Base-by-base conservation (phyloP, 129 eudicot species). In the Flaveria trinervia region DNA sequence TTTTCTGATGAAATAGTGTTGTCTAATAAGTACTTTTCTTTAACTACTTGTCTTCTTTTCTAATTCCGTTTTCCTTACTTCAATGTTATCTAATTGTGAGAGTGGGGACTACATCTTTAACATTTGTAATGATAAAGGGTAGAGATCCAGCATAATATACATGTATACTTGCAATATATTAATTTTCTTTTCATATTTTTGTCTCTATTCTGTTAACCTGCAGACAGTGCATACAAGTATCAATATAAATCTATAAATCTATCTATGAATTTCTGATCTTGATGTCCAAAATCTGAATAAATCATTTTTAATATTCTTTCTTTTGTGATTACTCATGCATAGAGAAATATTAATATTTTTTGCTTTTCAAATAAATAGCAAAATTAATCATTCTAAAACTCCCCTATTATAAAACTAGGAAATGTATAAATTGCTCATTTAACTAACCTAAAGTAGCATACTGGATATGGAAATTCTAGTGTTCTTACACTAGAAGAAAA, bases 381-480 rank as follows among this genome's bases (percentile, higher is more conserved):
- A 59, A 59, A 59, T 20, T 2, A 59, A 59, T 9, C n/a, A 25
- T 59, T 15, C 23, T 23, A 64, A 64, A 64, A 28, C 45, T 64
- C 68, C 45, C 22, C 68, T 64, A 30, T 28, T 64, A 64, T 64
- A 64, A 28, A 46, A 45, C 68, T 61, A 12, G 18, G 26, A 61
- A 61, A 26, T 61, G 14, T 28, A 28, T 28, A 15, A 64, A 28
- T 15, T 28, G 20, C 45, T 61, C 65, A 60, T 26, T 64, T 64
- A 64, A 64, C 45, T 4, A 62, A 64, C 45, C 12, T 64, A 64
- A 64, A 64, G 68, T n/a, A 64, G 68, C 68, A 64, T 64, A 64
- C 22, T 14, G 44, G n/a, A 28, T 5, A 64, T 64, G 22, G 45
- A 30, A 64, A 64, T 28, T 64, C 44, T 28, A 14, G 66, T 60